Evolutionary conservation across 2,329 filamentous ascomycete genomes (phyloP).

Genomic region (Onygena corvina): DNA sequence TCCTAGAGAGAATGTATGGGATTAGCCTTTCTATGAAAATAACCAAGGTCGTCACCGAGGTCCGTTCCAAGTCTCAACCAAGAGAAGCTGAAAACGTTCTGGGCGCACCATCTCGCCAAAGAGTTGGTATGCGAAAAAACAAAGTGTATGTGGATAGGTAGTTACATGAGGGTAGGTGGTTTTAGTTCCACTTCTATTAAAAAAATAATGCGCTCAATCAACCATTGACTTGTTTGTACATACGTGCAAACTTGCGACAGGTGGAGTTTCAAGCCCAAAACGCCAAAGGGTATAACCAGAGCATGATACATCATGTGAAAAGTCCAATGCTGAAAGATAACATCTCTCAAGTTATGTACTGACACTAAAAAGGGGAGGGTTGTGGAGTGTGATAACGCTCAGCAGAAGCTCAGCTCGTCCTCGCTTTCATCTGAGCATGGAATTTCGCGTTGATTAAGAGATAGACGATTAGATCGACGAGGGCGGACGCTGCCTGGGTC

Average conservation of each 20-base stretch:
- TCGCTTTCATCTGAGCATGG: constrained; percentile 6
- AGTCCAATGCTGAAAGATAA: background rate
- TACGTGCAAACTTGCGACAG: background rate
- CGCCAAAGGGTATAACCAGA: constrained; percentile 8
- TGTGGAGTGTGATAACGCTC: background rate
- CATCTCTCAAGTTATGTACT: background rate
- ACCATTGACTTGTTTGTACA: background rate
- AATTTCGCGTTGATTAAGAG: constrained; percentile 3
- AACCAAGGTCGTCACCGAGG: too few species aligned
- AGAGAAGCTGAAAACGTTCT: too few species aligned
- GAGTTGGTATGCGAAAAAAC: too few species aligned
- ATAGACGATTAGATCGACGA: background rate
- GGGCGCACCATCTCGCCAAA: too few species aligned
- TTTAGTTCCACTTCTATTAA: background rate
- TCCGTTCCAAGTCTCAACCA: too few species aligned
- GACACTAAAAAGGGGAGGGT: background rate
- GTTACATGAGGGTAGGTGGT: background rate
- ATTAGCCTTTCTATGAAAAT: too few species aligned
- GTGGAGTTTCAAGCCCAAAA: constrained; percentile 1
- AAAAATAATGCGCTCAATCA: background rate
- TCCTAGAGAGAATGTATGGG: too few species aligned
- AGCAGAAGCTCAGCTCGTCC: constrained; percentile 14
- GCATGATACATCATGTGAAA: background rate
- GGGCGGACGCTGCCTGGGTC: background rate
- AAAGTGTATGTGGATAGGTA: too few species aligned